These are phyloP conservation scores for Rosa hybrid DNA, from an alignment of 331 rosid species.

Conservation along the genomic window DNA sequence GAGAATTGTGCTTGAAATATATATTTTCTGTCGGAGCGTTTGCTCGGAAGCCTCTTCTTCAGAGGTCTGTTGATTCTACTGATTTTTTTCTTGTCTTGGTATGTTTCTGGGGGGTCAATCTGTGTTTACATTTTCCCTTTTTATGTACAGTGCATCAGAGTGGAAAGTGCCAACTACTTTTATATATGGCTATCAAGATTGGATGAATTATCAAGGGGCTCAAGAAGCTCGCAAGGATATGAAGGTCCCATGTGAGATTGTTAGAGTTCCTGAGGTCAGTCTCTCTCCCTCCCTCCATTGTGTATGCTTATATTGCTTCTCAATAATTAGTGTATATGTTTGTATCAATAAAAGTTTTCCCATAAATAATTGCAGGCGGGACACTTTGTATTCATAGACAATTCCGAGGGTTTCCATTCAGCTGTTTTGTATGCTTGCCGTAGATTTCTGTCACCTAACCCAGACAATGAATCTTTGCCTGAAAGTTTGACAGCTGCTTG, in stretches of 20 bases:
- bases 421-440: constrained; percentile 80
- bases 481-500: constrained; percentile 68
- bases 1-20: constrained; percentile 90
- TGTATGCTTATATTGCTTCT: not conserved
- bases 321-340: not conserved
- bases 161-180: constrained; percentile 97
- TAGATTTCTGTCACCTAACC: constrained; percentile 60
- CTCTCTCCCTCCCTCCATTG: constrained; percentile 13
- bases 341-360: constrained; percentile 11
- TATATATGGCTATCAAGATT: constrained; percentile 81
- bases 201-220: constrained; percentile 94
- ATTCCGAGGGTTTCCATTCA: constrained; percentile 71
- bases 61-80: constrained; percentile 54
- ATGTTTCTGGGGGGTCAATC: not conserved
- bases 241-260: constrained; percentile 90
- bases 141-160: constrained; percentile 67
- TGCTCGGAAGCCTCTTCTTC: constrained; percentile 80
- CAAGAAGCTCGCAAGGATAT: constrained; percentile 89
- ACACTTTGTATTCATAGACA: constrained; percentile 89
- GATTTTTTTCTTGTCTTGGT: not conserved
- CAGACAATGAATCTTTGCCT: constrained; percentile 58
- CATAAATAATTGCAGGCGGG: constrained; percentile 61
- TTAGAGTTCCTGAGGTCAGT: constrained; percentile 85
- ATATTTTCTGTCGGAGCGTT: constrained; percentile 88
- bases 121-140: constrained; percentile 5